A percentile compares a stretch with the other conserved stretches of the same genome.
phyloP scores from a whole-genome alignment of 2,329 filamentous ascomycete genomes.

The Coniochaeta sp. region DNA sequence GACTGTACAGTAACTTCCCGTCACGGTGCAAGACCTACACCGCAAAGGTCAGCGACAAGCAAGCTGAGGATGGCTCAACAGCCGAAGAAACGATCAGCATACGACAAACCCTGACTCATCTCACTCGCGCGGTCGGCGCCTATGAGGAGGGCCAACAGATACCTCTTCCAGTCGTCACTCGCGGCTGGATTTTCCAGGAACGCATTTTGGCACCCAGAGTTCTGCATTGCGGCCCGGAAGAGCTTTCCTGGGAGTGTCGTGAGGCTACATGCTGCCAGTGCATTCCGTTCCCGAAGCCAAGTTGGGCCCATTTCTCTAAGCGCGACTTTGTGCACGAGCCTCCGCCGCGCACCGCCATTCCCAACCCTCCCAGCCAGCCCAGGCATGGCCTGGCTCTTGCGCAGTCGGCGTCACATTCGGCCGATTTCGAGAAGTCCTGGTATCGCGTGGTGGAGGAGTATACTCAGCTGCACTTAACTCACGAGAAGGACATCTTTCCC shows the following conservation, averaged over 20 bases:
- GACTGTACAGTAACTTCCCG: conserved; percentile 3
- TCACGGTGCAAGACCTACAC: not conserved
- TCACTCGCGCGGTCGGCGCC: conserved; percentile 1
- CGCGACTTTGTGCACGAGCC: not conserved
- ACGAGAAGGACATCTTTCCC: conserved; percentile 10
- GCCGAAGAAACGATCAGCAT: conserved; percentile 4
- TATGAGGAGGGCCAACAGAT: not conserved
- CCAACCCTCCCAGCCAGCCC: not conserved
- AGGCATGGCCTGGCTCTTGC: conserved; percentile 2
- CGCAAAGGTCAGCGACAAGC: not conserved
- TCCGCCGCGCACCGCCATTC: not conserved
- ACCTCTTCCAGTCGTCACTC: conserved; percentile 6
- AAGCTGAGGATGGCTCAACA: not conserved
- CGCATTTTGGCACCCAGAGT: conserved; percentile 12
- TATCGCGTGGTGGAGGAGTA: conserved; percentile 9
- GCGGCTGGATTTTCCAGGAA: conserved; percentile 18
- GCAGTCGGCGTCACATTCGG: not conserved
- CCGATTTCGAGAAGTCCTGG: conserved; percentile 1
- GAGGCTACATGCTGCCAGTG: conserved; percentile 9
- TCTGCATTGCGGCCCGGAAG: conserved; percentile 11
- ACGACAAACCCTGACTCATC: conserved; percentile 7
- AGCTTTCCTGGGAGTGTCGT: conserved; percentile 11
- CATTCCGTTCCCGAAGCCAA: not conserved
- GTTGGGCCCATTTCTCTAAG: no score
- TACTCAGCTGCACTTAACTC: conserved; percentile 5